phyloP scores from a whole-genome alignment of 495 filamentous ascomycete species.

The Cryomyces antarcticus region DNA sequence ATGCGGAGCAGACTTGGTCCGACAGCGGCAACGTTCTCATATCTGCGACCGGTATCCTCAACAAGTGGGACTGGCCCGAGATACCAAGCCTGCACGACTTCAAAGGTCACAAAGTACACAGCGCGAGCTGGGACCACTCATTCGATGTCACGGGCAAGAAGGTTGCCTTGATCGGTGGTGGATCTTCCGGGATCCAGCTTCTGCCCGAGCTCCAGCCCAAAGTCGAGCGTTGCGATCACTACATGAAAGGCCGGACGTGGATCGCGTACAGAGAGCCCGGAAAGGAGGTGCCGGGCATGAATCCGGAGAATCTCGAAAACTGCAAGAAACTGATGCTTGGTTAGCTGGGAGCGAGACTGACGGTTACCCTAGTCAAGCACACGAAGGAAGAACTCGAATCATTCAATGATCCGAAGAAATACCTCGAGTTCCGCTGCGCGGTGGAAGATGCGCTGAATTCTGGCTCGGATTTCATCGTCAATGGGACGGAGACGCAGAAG shows the following conservation, averaged over 20 bases:
- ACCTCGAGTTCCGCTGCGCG: not conserved
- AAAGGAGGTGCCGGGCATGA: not conserved
- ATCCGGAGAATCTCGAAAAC: not conserved
- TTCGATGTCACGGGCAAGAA: not conserved
- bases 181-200: not conserved
- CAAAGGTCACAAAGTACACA: slow-evolving; percentile 4
- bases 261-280: not conserved
- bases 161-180: not conserved
- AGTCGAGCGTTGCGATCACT: not conserved
- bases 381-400: not conserved
- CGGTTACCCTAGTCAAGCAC: too few relatives aligned
- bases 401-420: not conserved
- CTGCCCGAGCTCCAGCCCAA: not conserved
- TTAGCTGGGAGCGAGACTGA: not conserved
- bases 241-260: not conserved
- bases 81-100: slow-evolving; percentile 6
- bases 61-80: slow-evolving; percentile 7
- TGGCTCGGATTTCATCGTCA: too few relatives aligned
- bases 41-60: slow-evolving; percentile 7
- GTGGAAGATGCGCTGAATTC: too few relatives aligned
- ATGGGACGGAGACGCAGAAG: not conserved
- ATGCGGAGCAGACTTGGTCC: slow-evolving; percentile 1
- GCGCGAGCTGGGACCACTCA: not conserved
- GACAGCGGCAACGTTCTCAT: not conserved
- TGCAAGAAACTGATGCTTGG: not conserved